Percentiles rank a stretch among this genome's conserved stretches.
Evolutionary conservation across 192 early-diverging fungal species (phyloP).

Genomic region (Coemansia sp.): DNA sequence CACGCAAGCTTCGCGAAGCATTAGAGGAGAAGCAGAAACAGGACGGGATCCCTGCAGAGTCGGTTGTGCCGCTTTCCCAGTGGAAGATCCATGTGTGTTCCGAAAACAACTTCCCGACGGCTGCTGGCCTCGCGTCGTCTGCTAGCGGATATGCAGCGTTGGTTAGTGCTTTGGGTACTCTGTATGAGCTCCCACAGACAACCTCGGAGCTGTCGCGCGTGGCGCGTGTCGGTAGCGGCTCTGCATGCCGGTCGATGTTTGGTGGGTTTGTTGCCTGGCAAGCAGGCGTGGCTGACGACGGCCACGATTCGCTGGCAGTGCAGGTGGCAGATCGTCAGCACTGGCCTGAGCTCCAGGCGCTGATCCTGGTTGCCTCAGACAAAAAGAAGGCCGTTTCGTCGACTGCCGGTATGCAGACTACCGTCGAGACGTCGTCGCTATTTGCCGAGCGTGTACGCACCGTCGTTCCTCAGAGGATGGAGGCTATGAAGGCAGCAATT

Average conservation of each 20-base stretch:
- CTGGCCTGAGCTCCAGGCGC: constrained; percentile 95
- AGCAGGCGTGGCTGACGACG: constrained; percentile 79
- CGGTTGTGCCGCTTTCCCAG: constrained; percentile 52
- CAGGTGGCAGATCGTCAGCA: constrained; percentile 87
- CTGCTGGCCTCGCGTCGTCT: constrained; percentile 95
- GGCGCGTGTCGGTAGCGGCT: constrained; percentile 94
- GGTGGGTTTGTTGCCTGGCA: constrained; percentile 99
- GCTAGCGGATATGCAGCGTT: constrained; percentile 95
- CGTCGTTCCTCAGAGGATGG: constrained; percentile 91
- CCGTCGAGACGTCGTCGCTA: constrained; percentile 87
- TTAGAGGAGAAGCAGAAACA: constrained; percentile 56
- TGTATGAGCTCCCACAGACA: constrained; percentile 71
- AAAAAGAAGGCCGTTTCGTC: constrained; percentile 87
- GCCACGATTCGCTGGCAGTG: constrained; percentile 81
- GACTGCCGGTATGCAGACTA: constrained; percentile 96
- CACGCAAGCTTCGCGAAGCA: constrained; percentile 67
- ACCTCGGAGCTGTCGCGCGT: constrained; percentile 80
- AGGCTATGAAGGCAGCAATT: constrained; percentile 86
- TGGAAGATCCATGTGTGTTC: constrained; percentile 85
- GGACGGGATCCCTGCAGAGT: constrained; percentile 8
- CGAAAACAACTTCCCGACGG: constrained; percentile 99
- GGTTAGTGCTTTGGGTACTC: constrained; percentile 73
- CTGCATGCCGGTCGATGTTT: constrained; percentile 94
- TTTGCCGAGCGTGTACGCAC: constrained; percentile 77
- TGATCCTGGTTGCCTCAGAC: constrained; percentile 93